phyloP scores from a whole-genome alignment of 176 grass and related monocot species.

The Rhynchospora tenuis region DNA sequence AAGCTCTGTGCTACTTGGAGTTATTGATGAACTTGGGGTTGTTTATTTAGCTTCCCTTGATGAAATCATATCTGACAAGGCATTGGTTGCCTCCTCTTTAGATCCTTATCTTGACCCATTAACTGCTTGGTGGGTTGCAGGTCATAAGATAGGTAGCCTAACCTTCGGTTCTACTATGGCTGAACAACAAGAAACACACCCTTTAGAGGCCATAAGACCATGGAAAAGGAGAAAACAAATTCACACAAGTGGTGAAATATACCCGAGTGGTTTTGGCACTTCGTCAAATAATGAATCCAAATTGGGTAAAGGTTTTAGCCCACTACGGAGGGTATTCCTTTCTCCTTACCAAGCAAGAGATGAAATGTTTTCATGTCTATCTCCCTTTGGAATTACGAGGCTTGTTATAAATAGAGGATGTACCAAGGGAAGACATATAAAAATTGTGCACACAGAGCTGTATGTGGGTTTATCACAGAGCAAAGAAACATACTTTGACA shows the following conservation, averaged over 20 bases:
- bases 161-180: constrained; percentile 38
- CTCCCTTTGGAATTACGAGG: constrained; percentile 76
- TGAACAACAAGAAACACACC: constrained; percentile 15
- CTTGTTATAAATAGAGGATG: constrained; percentile 39
- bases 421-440: constrained; percentile 36
- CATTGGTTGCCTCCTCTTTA: constrained; percentile 18
- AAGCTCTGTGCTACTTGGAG: constrained; percentile 53
- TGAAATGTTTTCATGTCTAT: constrained; percentile 57
- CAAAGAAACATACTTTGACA: constrained; percentile 40
- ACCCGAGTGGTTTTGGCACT: constrained; percentile 53
- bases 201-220: constrained; percentile 23
- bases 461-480: constrained; percentile 28
- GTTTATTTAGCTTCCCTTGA: constrained; percentile 59
- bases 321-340: constrained; percentile 58
- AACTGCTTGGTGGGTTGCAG: constrained; percentile 68
- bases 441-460: constrained; percentile 59
- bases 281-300: constrained; percentile 11
- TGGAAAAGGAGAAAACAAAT: constrained; percentile 50
- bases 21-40: constrained; percentile 64
- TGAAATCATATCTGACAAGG: constrained; percentile 61
- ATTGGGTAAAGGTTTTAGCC: constrained; percentile 21
- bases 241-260: constrained; percentile 26
- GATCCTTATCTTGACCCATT: constrained; percentile 42
- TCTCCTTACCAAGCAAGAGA: constrained; percentile 57
- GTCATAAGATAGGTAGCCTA: constrained; percentile 58